phyloP scores from a whole-genome alignment of 352 stramenopile species.

The Globisporangium okanoganense region DNA sequence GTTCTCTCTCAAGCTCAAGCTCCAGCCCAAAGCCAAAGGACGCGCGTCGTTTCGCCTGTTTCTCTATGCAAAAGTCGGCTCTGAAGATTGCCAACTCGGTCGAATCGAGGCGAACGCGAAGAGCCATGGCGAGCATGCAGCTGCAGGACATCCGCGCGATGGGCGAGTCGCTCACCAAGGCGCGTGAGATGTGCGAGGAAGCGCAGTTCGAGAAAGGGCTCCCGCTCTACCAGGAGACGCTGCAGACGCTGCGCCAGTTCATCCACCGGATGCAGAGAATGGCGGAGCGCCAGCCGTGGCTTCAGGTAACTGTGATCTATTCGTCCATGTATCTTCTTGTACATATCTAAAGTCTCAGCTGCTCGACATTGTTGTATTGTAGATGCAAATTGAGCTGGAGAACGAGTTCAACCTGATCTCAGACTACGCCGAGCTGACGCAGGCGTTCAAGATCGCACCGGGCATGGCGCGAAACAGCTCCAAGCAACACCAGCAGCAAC shows the following conservation, averaged over 20 bases:
- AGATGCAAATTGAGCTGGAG: slow-evolving; percentile 84
- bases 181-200: slow-evolving; percentile 57
- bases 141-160: slow-evolving; percentile 63
- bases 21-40: not conserved
- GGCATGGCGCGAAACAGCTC: slow-evolving; percentile 17
- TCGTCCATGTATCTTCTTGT: not conserved
- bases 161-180: slow-evolving; percentile 56
- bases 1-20: not conserved
- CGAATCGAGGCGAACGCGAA: not conserved
- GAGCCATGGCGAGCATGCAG: slow-evolving; percentile 39
- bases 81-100: not conserved
- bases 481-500: slow-evolving; percentile 27
- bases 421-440: slow-evolving; percentile 73
- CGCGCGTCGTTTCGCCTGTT: not conserved
- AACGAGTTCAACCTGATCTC: slow-evolving; percentile 74
- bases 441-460: slow-evolving; percentile 54
- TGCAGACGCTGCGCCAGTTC: slow-evolving; percentile 54
- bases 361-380: not conserved
- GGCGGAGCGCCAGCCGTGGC: slow-evolving; percentile 73
- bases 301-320: slow-evolving; percentile 34
- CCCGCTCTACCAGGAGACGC: slow-evolving; percentile 53
- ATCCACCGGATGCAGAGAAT: slow-evolving; percentile 68
- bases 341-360: too few species aligned
- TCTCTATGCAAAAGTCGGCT: not conserved
- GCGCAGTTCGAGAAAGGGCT: slow-evolving; percentile 63